Evolutionary conservation across 2,329 filamentous ascomycete genomes (phyloP), one percentile per base, ranked within the genome.

Genomic region (Alternaria infectoria): DNA sequence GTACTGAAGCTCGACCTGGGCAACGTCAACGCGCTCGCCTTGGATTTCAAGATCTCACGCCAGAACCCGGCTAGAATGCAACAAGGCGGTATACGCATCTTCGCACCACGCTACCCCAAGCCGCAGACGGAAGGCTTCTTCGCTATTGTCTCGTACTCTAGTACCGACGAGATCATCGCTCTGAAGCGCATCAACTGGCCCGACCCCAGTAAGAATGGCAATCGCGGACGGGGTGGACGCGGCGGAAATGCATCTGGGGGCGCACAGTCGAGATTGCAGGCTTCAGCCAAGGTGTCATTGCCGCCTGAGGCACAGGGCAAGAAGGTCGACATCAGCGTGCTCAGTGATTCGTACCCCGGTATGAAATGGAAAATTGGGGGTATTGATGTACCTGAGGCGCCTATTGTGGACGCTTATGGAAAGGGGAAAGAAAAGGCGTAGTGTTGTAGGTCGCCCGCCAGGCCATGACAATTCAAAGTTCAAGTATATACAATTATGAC

Each of bases 41-140:
- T 97, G 3, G 87, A 86, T 0, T 82, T 96, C 11, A 81, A 82
- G 2, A 77, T 97, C 13, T 84, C 83, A 45, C 89, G 94, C 0
- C 82, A 87, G 54, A 97, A 97, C 78, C 77, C 86, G 2, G 71
- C 72, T 2, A 59, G 63, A 15, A 55, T 66, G 11, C 70, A 71
- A 5, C 66, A 70, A 10, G 69, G 69, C 1, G 91, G 93, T 2
- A 89, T 88, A 52, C 88, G 91, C 64, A 91, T 97, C 76, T 97
- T 90, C 72, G 93, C 96, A 0, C 95, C 96, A 3, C 87, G 88
- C 21, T 98, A 97, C 81, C 95, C 95, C 1, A 99, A 99, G 81
- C 89, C 93, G 15, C 96, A 99, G 80, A 96, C 89, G 0, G 96
- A 99, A 75, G 94, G 94, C 0, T 98, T 90, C 87, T 98, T 99